Percentiles rank a stretch among this genome's conserved stretches.
phyloP scores from a whole-genome alignment of 805 yeast species.

The Ogataea sp. region DNA sequence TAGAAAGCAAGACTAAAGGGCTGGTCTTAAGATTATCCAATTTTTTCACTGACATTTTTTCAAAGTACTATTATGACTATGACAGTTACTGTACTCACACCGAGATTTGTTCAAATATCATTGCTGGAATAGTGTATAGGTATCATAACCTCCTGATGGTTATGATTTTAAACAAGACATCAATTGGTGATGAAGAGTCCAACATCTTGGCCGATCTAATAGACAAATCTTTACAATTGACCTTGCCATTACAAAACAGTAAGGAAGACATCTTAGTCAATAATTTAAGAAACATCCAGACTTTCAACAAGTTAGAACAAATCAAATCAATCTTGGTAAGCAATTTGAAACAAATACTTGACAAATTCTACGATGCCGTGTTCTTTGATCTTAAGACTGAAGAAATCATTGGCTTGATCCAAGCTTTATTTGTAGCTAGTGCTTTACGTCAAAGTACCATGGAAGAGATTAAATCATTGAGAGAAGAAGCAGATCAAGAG shows the following conservation, averaged over 20 bases:
- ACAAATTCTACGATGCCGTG: slow-evolving; percentile 42
- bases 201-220: slow-evolving; percentile 11
- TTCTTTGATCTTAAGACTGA: slow-evolving; percentile 39
- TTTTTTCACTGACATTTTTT: slow-evolving; percentile 8
- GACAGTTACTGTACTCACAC: slow-evolving; percentile 10
- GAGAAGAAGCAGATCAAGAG: slow-evolving; percentile 18
- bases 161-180: slow-evolving; percentile 13
- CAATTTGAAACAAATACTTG: slow-evolving; percentile 39
- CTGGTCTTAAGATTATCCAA: slow-evolving; percentile 7
- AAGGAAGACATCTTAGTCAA: not conserved
- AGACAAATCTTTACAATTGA: slow-evolving; percentile 2
- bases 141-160: slow-evolving; percentile 12
- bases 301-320: slow-evolving; percentile 22
- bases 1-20: slow-evolving; percentile 3
- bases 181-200: slow-evolving; percentile 27
- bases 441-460: slow-evolving; percentile 35
- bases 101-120: slow-evolving; percentile 11
- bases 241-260: not conserved
- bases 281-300: slow-evolving; percentile 11
- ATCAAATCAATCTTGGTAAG: slow-evolving; percentile 16
- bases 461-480: slow-evolving; percentile 36
- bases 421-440: slow-evolving; percentile 38
- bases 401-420: slow-evolving; percentile 34
- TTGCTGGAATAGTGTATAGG: slow-evolving; percentile 10
- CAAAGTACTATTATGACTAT: slow-evolving; percentile 6